phyloP scores from a whole-genome alignment of 2,329 filamentous ascomycete species.

The Shiraia sp. region DNA sequence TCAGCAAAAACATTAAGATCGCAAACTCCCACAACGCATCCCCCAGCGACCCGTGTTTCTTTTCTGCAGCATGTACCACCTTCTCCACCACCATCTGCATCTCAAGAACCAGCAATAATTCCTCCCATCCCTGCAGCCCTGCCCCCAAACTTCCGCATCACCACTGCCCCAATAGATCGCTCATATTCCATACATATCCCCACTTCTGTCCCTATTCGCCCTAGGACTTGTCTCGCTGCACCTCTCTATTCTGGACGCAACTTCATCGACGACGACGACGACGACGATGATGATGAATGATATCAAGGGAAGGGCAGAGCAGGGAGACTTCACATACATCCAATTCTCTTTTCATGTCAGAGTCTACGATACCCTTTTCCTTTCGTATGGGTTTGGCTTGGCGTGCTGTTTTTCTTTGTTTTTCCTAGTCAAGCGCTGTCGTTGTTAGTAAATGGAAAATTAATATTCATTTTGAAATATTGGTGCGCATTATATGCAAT shows the following conservation, averaged over 20 bases:
- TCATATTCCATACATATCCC: background rate
- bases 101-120: background rate
- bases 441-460: no score
- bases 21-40: background rate
- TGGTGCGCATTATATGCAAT: no score
- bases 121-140: slow-evolving; percentile 4
- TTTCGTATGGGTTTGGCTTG: slow-evolving; percentile 8
- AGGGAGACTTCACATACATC: slow-evolving; percentile 1
- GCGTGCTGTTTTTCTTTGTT: no score
- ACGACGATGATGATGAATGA: no score
- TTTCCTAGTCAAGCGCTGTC: no score
- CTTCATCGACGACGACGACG: no score
- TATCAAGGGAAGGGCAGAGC: background rate
- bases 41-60: background rate
- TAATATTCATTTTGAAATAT: no score
- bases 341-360: slow-evolving; percentile 13
- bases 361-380: slow-evolving; percentile 15
- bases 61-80: background rate
- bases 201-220: slow-evolving; percentile 2
- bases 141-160: slow-evolving; percentile 3
- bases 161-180: background rate
- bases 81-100: background rate
- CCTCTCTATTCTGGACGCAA: no score
- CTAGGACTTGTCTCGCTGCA: background rate
- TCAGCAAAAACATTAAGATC: background rate